Evolutionary conservation across 1,139 yeast species (phyloP).

Genomic region (Protomyces lactucae-debilis): DNA sequence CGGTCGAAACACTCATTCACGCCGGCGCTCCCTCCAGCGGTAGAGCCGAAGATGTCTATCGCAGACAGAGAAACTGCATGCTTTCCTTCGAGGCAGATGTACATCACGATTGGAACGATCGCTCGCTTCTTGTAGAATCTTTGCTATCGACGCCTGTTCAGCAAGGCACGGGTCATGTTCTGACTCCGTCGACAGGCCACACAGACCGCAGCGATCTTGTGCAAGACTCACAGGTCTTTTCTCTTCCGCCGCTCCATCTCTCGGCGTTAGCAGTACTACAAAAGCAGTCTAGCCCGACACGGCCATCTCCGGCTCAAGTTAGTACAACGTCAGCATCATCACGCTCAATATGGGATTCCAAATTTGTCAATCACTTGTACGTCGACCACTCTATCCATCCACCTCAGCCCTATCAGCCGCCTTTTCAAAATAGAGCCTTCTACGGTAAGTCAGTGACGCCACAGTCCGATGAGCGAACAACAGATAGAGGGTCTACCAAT

Average conservation of each 20-base stretch:
- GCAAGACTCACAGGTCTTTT: neutral
- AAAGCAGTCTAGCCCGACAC: neutral
- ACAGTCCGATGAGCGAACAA: neutral
- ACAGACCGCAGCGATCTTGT: neutral
- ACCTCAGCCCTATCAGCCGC: neutral
- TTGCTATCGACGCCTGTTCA: neutral
- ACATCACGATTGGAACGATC: neutral
- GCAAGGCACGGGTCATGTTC: neutral
- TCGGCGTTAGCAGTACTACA: neutral
- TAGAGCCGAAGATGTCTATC: neutral
- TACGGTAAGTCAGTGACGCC: neutral
- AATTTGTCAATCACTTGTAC: neutral
- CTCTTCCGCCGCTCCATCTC: neutral
- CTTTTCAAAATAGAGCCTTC: neutral
- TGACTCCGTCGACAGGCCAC: neutral
- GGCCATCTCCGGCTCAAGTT: no score
- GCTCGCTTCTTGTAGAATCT: neutral
- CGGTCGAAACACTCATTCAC: slow-evolving; percentile 1
- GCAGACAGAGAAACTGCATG: neutral
- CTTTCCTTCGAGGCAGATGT: neutral
- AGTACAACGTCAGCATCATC: neutral
- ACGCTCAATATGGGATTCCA: neutral
- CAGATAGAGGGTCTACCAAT: neutral
- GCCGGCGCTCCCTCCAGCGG: neutral
- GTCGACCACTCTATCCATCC: neutral